Evolutionary conservation across 306 rosid genomes (phyloP).

Genomic region (Acmispon strigosus): DNA sequence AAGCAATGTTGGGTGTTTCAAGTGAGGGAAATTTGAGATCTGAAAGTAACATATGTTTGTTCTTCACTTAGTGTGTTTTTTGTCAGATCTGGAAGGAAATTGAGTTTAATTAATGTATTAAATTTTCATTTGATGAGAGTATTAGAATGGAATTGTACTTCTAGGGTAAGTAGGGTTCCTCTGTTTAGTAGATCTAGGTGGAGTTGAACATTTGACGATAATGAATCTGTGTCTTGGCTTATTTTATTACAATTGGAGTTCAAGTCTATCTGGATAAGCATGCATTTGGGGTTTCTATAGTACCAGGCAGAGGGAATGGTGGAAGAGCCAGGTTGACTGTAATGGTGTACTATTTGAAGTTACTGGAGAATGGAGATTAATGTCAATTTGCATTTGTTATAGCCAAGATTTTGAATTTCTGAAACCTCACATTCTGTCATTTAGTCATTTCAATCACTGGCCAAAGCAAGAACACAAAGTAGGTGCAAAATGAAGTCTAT

Average conservation of each 20-base stretch:
- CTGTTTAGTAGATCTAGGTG: not conserved
- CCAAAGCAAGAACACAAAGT: not conserved
- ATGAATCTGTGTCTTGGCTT: not conserved
- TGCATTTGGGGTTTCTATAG: not conserved
- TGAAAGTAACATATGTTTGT: not conserved
- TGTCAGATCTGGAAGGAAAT: slow-evolving; percentile 28
- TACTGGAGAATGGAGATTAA: not conserved
- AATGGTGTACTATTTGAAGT: not conserved
- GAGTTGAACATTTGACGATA: not conserved
- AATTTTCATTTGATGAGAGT: not conserved
- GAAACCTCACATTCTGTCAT: not conserved
- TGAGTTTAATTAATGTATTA: not conserved
- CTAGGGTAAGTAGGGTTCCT: not conserved
- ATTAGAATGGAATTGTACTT: not conserved
- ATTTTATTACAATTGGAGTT: not conserved
- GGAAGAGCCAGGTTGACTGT: not conserved
- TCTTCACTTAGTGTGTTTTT: not conserved
- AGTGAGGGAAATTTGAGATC: not conserved
- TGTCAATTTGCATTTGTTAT: not conserved
- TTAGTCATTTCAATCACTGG: not conserved
- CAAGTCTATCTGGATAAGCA: not conserved
- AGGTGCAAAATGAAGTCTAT: not conserved
- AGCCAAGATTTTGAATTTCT: not conserved
- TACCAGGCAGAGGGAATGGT: not conserved
- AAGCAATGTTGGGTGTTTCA: slow-evolving; percentile 4